These are phyloP conservation scores for Paraphoma sp. DNA, from an alignment of 2,329 filamentous ascomycete species.

Conservation along the genomic window DNA sequence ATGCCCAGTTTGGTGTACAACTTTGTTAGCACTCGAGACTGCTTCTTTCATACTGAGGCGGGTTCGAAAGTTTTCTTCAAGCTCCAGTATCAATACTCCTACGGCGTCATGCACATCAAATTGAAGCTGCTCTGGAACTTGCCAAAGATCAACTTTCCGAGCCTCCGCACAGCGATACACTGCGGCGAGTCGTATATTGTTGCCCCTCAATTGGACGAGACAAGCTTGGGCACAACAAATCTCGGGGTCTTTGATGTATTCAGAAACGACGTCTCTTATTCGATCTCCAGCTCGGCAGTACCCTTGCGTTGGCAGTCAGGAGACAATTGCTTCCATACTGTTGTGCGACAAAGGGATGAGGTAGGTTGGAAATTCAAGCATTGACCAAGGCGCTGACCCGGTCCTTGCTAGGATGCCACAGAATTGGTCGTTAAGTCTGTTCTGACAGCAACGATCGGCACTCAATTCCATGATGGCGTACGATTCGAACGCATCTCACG, in stretches of 20 bases:
- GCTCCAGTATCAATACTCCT: constrained; percentile 11
- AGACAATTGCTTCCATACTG: constrained; percentile 24
- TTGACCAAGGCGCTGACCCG: too few species aligned
- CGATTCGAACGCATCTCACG: constrained; percentile 40
- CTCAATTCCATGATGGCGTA: constrained; percentile 32
- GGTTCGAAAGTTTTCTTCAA: constrained; percentile 22
- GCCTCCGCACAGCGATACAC: constrained; percentile 13
- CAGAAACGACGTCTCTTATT: constrained; percentile 13
- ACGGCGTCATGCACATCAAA: constrained; percentile 14
- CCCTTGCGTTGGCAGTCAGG: constrained; percentile 26
- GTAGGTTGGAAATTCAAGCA: background rate
- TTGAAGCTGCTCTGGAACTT: constrained; percentile 29
- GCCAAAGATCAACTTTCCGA: constrained; percentile 26
- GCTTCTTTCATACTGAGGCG: constrained; percentile 27
- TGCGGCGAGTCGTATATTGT: constrained; percentile 30
- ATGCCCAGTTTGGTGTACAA: constrained; percentile 37
- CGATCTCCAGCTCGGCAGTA: constrained; percentile 10
- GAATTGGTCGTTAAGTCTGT: constrained; percentile 12
- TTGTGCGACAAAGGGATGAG: background rate
- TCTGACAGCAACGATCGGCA: constrained; percentile 19
- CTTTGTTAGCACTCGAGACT: constrained; percentile 42
- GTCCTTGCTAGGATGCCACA: too few species aligned
- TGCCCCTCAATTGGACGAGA: constrained; percentile 10
- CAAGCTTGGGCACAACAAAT: background rate
- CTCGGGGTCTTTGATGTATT: background rate